These are phyloP conservation scores for Parietaria judaica DNA, from an alignment of 306 rosid genomes.

Conservation along the genomic window DNA sequence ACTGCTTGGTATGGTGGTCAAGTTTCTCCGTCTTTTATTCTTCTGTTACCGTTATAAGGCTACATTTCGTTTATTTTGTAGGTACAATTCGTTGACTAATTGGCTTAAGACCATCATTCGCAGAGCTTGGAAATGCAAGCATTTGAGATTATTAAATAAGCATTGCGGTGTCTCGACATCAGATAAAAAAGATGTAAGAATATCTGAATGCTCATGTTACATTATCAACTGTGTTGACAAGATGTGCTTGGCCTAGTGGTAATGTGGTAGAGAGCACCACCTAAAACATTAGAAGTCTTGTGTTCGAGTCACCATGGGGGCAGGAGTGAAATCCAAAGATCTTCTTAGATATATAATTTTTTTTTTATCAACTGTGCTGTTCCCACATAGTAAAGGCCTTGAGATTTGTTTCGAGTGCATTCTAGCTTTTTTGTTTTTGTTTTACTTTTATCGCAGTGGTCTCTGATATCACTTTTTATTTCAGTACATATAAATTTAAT, in stretches of 20 bases:
- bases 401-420: neutral
- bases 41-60: too few species aligned
- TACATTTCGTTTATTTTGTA: conserved; percentile 14
- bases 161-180: conserved; percentile 47
- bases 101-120: conserved; percentile 51
- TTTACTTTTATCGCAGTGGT: neutral
- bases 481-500: neutral
- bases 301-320: too few species aligned
- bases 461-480: neutral
- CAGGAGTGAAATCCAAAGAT: too few species aligned
- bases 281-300: too few species aligned
- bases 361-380: too few species aligned
- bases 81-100: conserved; percentile 52
- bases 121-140: conserved; percentile 46
- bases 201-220: conserved; percentile 29
- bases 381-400: neutral
- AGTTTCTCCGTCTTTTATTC: too few species aligned
- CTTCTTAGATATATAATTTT: too few species aligned
- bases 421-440: neutral
- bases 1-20: too few species aligned
- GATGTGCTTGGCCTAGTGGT: too few species aligned
- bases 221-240: conserved; percentile 17
- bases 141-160: conserved; percentile 52
- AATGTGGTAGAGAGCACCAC: too few species aligned
- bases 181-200: conserved; percentile 22